phyloP scores from a whole-genome alignment of 176 grass and related monocot genomes.

The Avena insularis region DNA sequence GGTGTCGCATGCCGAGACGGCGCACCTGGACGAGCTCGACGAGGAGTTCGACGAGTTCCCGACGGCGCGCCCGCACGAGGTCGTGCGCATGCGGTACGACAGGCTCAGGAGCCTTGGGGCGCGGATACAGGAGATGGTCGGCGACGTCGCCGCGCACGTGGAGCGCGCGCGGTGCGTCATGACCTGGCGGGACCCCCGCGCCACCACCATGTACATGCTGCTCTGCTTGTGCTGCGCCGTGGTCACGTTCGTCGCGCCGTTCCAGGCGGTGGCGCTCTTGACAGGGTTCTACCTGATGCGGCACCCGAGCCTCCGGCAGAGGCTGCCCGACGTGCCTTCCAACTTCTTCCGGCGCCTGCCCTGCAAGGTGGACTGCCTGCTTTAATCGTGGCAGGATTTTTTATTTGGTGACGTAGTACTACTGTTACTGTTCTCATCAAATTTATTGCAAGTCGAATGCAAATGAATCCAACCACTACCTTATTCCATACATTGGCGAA shows the following conservation, averaged over 20 bases:
- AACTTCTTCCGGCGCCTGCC: slow-evolving; percentile 80
- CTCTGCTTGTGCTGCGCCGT: slow-evolving; percentile 54
- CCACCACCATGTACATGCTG: slow-evolving; percentile 64
- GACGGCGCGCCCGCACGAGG: slow-evolving; percentile 53
- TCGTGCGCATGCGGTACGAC: slow-evolving; percentile 84
- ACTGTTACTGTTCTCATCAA: neutral
- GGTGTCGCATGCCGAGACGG: slow-evolving; percentile 63
- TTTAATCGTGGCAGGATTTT: slow-evolving; percentile 27
- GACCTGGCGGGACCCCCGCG: slow-evolving; percentile 73
- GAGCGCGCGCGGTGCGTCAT: slow-evolving; percentile 59
- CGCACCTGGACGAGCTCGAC: slow-evolving; percentile 72
- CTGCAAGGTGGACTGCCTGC: slow-evolving; percentile 72
- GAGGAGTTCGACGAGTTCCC: slow-evolving; percentile 95
- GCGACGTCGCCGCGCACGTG: slow-evolving; percentile 65
- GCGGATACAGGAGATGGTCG: slow-evolving; percentile 79
- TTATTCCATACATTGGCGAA: too few relatives aligned
- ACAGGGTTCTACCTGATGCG: slow-evolving; percentile 74
- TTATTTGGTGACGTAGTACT: neutral
- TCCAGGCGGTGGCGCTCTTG: slow-evolving; percentile 66
- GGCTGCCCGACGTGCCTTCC: slow-evolving; percentile 54
- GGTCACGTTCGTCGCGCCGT: slow-evolving; percentile 57
- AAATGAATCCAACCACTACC: too few relatives aligned
- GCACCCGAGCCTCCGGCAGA: slow-evolving; percentile 65
- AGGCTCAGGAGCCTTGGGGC: slow-evolving; percentile 69
- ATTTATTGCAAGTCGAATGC: too few relatives aligned